A percentile compares a stretch with the other conserved stretches of the same genome.
Evolutionary conservation across 257 asterid species (phyloP).

Genomic region (Scutellaria baicalensis): DNA sequence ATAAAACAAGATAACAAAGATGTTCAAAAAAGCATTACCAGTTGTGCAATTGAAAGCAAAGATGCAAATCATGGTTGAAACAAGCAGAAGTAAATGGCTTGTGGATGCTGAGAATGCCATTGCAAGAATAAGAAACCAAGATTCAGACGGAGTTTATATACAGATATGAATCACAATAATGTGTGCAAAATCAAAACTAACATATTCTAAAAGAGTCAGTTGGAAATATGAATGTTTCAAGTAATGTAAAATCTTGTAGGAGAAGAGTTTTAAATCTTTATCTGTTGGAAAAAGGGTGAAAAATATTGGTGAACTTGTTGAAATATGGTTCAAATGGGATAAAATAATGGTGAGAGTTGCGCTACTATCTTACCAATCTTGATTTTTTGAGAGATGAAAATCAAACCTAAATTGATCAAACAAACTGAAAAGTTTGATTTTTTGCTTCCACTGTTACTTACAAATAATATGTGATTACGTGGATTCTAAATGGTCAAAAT

Average conservation of each 20-base stretch:
- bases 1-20: neutral
- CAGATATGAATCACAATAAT: neutral
- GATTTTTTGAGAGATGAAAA: neutral
- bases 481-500: no score
- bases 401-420: slow-evolving; percentile 18
- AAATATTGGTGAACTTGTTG: neutral
- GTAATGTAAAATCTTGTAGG: neutral
- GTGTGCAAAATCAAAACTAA: slow-evolving; percentile 3
- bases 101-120: slow-evolving; percentile 25
- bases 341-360: slow-evolving; percentile 12
- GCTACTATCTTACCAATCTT: slow-evolving; percentile 1
- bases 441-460: neutral
- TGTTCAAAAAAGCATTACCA: slow-evolving; percentile 10
- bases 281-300: slow-evolving; percentile 5
- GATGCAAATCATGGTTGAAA: slow-evolving; percentile 20
- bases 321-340: slow-evolving; percentile 9
- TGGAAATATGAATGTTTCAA: neutral
- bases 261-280: neutral
- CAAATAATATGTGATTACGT: no score
- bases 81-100: slow-evolving; percentile 9
- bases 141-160: neutral
- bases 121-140: neutral
- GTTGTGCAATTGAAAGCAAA: slow-evolving; percentile 6
- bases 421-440: neutral
- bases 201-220: neutral